phyloP scores from a whole-genome alignment of 371 early-diverging fungal species.

The Mucor saturninus region DNA sequence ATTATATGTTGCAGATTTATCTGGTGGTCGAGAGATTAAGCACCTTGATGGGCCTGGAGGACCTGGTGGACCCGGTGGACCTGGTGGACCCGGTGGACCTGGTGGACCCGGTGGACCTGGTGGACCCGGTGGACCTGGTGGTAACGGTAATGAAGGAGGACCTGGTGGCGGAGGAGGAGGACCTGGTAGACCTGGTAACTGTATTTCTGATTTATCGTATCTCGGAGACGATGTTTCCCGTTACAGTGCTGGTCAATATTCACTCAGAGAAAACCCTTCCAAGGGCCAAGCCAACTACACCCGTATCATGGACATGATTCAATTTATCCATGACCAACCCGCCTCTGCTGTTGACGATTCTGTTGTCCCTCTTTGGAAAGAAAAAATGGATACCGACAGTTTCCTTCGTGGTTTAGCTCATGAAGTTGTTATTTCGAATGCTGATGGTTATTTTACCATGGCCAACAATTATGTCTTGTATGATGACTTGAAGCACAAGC shows the following conservation, averaged over 20 bases:
- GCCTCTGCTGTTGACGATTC: constrained; percentile 5
- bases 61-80: constrained; percentile 3
- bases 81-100: no score
- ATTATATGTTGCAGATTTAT: constrained; percentile 23
- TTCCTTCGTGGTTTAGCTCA: constrained; percentile 22
- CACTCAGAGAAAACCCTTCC: constrained; percentile 11
- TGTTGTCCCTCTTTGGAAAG: constrained; percentile 15
- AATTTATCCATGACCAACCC: constrained; percentile 19
- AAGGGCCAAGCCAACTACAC: constrained; percentile 12
- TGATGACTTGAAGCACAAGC: constrained; percentile 19
- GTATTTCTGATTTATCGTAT: constrained; percentile 23
- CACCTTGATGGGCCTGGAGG: constrained; percentile 8
- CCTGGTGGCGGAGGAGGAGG: not conserved
- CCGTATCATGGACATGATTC: constrained; percentile 21
- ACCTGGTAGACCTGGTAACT: not conserved
- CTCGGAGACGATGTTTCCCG: constrained; percentile 26
- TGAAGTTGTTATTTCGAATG: constrained; percentile 17
- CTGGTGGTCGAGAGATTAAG: constrained; percentile 16
- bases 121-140: not conserved
- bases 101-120: not conserved
- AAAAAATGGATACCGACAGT: constrained; percentile 21
- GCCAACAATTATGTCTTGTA: constrained; percentile 42
- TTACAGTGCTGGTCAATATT: constrained; percentile 19
- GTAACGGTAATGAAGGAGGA: not conserved
- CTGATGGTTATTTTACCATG: constrained; percentile 37